Conservation (phyloP, 2,329 filamentous ascomycete genomes). For the Rutstroemia sp. region DNA sequence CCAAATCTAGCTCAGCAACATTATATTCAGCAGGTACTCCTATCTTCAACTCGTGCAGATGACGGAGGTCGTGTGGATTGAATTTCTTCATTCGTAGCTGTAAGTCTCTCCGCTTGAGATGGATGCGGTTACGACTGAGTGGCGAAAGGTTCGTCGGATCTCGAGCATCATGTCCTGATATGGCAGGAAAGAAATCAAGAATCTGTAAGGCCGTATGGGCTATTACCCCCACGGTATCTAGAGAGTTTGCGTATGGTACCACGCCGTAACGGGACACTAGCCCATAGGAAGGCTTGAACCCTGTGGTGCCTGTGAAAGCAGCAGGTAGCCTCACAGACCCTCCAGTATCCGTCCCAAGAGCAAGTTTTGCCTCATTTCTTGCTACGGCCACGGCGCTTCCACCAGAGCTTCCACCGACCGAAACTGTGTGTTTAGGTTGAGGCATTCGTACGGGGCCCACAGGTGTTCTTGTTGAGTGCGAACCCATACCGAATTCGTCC, state of each 20-base stretch:
- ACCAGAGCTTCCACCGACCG: constrained; percentile 84
- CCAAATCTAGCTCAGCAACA: constrained; percentile 66
- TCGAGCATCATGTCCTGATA: constrained; percentile 12
- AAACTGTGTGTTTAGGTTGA: constrained; percentile 31
- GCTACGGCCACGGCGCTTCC: constrained; percentile 84
- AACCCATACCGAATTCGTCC: constrained; percentile 96
- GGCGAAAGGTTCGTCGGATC: constrained; percentile 48
- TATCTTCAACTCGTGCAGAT: constrained; percentile 33
- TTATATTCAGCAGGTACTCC: constrained; percentile 75
- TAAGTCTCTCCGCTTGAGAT: not conserved
- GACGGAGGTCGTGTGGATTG: not conserved
- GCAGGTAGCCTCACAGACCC: constrained; percentile 64
- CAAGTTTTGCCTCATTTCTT: constrained; percentile 48
- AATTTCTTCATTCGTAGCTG: not conserved
- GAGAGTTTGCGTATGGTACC: constrained; percentile 64
- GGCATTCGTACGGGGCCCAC: constrained; percentile 50
- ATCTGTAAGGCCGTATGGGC: constrained; percentile 35
- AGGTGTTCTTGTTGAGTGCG: constrained; percentile 63
- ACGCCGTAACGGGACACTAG: constrained; percentile 61
- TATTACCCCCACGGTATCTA: constrained; percentile 65
- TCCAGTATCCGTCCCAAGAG: constrained; percentile 84
- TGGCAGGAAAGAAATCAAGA: constrained; percentile 23
- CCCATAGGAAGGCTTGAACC: constrained; percentile 69
- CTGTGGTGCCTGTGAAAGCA: constrained; percentile 60
- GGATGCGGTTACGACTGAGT: constrained; percentile 33